phyloP scores from a whole-genome alignment of 2,329 filamentous ascomycete species.

The Pseudofabraea citricarpa region DNA sequence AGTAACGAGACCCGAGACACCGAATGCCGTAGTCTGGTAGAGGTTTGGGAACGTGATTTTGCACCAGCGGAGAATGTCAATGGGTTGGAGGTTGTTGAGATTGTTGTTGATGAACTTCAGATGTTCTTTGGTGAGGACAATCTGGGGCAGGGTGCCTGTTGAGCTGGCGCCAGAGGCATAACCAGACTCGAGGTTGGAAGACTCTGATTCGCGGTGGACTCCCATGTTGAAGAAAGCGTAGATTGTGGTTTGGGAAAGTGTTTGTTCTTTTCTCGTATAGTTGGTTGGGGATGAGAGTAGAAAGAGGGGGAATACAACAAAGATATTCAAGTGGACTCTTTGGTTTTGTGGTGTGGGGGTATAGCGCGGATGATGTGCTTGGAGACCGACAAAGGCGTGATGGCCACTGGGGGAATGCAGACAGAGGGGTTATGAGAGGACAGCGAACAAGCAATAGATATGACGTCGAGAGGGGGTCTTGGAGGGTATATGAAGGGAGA shows the following conservation, averaged over 20 bases:
- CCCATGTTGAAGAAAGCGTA: constrained; percentile 17
- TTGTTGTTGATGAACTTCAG: constrained; percentile 87
- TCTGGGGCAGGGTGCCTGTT: constrained; percentile 60
- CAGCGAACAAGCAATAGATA: no score
- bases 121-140: constrained; percentile 84
- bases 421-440: no score
- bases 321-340: no score
- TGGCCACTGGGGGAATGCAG: no score
- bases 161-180: constrained; percentile 66
- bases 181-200: constrained; percentile 66
- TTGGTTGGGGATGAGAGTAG: neutral
- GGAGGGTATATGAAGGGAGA: no score
- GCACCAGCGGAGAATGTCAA: constrained; percentile 91
- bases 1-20: constrained; percentile 74
- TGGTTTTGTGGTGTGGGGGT: no score
- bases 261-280: neutral
- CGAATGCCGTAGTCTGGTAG: constrained; percentile 82
- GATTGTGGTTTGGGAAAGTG: neutral
- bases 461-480: no score
- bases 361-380: no score
- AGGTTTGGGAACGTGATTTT: constrained; percentile 85
- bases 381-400: no score
- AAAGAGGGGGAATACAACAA: neutral
- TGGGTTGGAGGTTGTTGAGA: constrained; percentile 79
- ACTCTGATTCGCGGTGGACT: constrained; percentile 16